Percentiles rank a stretch among this genome's conserved stretches.
Conservation (phyloP, 2,329 filamentous ascomycete species). For the Zymoseptoria passerinii region DNA sequence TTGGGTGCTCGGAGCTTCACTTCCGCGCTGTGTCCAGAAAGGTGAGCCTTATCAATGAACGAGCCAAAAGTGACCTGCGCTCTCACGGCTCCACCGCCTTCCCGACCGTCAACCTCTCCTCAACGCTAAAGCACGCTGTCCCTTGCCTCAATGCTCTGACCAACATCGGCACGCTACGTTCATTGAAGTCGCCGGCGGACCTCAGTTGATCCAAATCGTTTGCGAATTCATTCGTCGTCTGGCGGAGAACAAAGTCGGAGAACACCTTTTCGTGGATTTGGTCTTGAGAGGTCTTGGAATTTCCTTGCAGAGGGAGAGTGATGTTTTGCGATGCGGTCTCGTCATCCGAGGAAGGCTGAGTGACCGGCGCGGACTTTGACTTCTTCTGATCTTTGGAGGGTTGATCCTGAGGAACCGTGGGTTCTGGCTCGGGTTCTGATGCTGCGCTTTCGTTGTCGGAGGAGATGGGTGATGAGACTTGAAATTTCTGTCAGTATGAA, state of each 20-base stretch:
- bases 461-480: conserved; percentile 7
- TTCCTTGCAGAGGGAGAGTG: conserved; percentile 1
- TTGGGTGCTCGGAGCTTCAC: too few relatives aligned
- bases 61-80: not conserved
- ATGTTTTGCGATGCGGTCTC: not conserved
- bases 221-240: conserved; percentile 60
- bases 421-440: conserved; percentile 1
- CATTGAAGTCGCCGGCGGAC: conserved; percentile 61
- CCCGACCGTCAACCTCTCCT: conserved; percentile 41
- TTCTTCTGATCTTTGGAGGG: not conserved
- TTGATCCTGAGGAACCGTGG: not conserved
- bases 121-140: conserved; percentile 50
- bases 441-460: conserved; percentile 13
- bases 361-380: not conserved
- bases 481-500: not conserved
- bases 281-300: not conserved
- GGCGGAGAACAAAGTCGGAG: conserved; percentile 60
- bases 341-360: not conserved
- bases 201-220: conserved; percentile 67
- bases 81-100: conserved; percentile 1
- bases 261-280: conserved; percentile 37
- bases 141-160: conserved; percentile 63
- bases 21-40: too few relatives aligned
- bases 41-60: not conserved
- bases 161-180: conserved; percentile 53